Evolutionary conservation across 352 stramenopile genomes (phyloP).

Genomic region (Globisporangium nodosum): DNA sequence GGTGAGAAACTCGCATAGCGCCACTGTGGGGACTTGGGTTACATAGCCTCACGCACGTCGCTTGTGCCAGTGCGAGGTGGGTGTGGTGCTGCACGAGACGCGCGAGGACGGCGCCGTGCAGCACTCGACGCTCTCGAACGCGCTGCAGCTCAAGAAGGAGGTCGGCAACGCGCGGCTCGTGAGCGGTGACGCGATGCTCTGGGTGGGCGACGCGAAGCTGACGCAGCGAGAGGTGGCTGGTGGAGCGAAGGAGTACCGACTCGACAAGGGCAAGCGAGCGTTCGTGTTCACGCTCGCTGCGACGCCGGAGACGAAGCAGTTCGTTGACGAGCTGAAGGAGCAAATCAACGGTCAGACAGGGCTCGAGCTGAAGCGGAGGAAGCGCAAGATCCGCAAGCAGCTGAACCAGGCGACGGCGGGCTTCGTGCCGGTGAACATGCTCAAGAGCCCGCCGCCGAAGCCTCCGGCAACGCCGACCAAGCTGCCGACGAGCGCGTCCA

Average conservation of each 20-base stretch:
- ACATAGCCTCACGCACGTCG: not conserved
- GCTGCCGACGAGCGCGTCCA: constrained; percentile 32
- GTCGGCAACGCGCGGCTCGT: constrained; percentile 76
- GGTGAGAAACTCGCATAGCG: not conserved
- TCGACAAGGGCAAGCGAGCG: constrained; percentile 54
- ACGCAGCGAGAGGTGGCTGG: constrained; percentile 33
- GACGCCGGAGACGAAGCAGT: constrained; percentile 37
- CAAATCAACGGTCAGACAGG: constrained; percentile 57
- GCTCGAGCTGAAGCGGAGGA: constrained; percentile 57
- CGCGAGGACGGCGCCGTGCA: constrained; percentile 33
- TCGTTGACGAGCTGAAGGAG: constrained; percentile 56
- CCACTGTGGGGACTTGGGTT: not conserved
- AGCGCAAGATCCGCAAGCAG: constrained; percentile 76
- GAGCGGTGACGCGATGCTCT: constrained; percentile 63
- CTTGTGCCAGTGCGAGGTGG: constrained; percentile 33
- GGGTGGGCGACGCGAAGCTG: constrained; percentile 48
- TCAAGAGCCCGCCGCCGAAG: constrained; percentile 46
- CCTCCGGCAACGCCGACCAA: constrained; percentile 32
- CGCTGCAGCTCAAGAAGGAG: constrained; percentile 69
- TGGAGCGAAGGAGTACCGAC: constrained; percentile 32
- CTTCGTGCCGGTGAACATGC: constrained; percentile 64
- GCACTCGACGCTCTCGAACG: constrained; percentile 27
- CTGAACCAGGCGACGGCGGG: constrained; percentile 43
- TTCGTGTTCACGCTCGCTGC: constrained; percentile 58
- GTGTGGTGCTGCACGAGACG: constrained; percentile 50